phyloP scores from a whole-genome alignment of 768 basidiomycete genomes.

The Saitozyma podzolica region DNA sequence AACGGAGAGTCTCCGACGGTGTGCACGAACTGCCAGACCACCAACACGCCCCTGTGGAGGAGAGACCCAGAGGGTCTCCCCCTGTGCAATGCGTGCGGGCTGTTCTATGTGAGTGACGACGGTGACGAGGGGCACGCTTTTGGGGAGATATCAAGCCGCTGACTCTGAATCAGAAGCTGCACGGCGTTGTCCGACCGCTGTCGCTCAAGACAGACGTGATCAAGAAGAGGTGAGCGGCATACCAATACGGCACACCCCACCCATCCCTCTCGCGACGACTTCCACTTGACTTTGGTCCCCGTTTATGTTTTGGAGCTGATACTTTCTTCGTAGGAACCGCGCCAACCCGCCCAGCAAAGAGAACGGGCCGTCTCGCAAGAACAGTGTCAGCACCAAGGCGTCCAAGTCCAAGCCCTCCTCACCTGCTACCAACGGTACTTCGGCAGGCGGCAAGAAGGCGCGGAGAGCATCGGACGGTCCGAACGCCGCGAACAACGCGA shows the following conservation, averaged over 20 bases:
- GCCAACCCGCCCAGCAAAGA: conserved; percentile 22
- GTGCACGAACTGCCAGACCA: conserved; percentile 93
- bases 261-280: not conserved
- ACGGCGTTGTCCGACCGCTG: conserved; percentile 89
- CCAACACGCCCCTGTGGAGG: conserved; percentile 70
- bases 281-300: not conserved
- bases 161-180: conserved; percentile 69
- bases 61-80: conserved; percentile 56
- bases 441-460: conserved; percentile 9
- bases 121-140: not conserved
- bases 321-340: conserved; percentile 18
- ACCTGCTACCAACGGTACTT: not conserved
- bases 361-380: conserved; percentile 7
- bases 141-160: not conserved
- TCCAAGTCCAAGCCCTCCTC: conserved; percentile 12
- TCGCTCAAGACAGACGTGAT: conserved; percentile 96
- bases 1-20: conserved; percentile 64
- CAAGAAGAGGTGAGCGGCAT: conserved; percentile 65
- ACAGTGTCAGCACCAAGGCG: conserved; percentile 5
- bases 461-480: conserved; percentile 11
- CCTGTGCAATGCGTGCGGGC: conserved; percentile 73
- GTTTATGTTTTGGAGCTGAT: not conserved
- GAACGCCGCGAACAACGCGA: not conserved
- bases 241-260: not conserved
- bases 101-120: conserved; percentile 74